Evolutionary conservation across 2,329 filamentous ascomycete species (phyloP).

Genomic region (Dothideomycetes sp.): DNA sequence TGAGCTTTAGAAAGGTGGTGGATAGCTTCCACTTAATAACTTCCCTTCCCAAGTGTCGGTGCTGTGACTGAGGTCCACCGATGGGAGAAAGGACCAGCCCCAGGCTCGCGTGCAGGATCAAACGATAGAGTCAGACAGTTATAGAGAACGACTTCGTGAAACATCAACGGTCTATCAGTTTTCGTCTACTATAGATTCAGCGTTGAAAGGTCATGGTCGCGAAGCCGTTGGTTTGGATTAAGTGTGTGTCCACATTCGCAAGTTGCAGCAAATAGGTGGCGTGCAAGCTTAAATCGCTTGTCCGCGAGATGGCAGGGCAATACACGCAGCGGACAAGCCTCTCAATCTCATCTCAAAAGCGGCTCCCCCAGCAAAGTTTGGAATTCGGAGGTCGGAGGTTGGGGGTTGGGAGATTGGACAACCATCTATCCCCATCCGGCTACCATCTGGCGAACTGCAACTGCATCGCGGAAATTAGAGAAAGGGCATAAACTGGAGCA

Average conservation of each 20-base stretch:
- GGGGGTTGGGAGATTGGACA: too few species aligned
- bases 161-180: slow-evolving; percentile 13
- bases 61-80: too few species aligned
- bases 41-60: too few species aligned
- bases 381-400: too few species aligned
- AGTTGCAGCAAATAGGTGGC: slow-evolving; percentile 5
- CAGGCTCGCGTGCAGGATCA: slow-evolving; percentile 9
- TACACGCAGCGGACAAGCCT: too few species aligned
- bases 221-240: slow-evolving; percentile 12
- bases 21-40: slow-evolving; percentile 14
- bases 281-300: slow-evolving; percentile 11
- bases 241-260: slow-evolving; percentile 2
- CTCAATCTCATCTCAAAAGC: too few species aligned
- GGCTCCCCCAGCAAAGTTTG: too few species aligned
- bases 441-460: too few species aligned
- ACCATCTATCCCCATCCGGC: too few species aligned
- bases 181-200: slow-evolving; percentile 2
- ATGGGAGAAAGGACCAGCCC: too few species aligned
- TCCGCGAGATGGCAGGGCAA: slow-evolving; percentile 5
- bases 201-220: slow-evolving; percentile 6
- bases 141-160: slow-evolving; percentile 12
- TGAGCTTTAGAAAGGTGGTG: not conserved
- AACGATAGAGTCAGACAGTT: slow-evolving; percentile 13
- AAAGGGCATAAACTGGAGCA: too few species aligned
- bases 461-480: too few species aligned